A percentile compares a stretch with the other conserved stretches of the same genome.
These are phyloP conservation scores for Draba incana DNA, from an alignment of 345 rosid species.

Conservation along the genomic window DNA sequence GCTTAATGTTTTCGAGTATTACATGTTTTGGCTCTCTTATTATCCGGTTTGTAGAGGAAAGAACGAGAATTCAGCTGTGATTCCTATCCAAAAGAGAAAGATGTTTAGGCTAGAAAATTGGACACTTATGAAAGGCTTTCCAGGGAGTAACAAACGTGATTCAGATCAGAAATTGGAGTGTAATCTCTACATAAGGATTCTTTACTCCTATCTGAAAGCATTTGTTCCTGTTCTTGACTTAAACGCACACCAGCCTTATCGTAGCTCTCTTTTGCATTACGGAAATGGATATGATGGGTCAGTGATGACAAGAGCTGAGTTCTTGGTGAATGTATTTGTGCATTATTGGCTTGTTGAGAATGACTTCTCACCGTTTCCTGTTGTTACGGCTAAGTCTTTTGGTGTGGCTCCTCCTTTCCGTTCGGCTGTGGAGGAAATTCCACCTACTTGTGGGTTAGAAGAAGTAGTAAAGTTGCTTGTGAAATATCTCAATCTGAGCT, in stretches of 20 bases:
- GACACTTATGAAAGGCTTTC: conserved; percentile 65
- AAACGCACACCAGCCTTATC: conserved; percentile 65
- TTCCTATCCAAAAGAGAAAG: conserved; percentile 48
- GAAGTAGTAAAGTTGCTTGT: conserved; percentile 83
- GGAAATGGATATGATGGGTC: conserved; percentile 63
- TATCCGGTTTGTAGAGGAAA: conserved; percentile 80
- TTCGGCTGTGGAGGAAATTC: conserved; percentile 65
- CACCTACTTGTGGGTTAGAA: conserved; percentile 71
- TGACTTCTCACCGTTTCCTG: conserved; percentile 79
- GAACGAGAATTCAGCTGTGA: conserved; percentile 47
- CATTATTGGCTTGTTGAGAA: conserved; percentile 91
- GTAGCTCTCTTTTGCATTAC: conserved; percentile 81
- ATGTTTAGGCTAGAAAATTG: conserved; percentile 67
- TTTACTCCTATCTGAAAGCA: conserved; percentile 73
- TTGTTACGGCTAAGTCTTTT: conserved; percentile 58
- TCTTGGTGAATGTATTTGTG: conserved; percentile 68
- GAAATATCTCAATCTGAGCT: conserved; percentile 76
- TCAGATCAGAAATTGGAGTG: conserved; percentile 57
- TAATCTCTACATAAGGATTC: conserved; percentile 63
- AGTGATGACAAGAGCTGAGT: conserved; percentile 61
- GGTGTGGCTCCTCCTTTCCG: conserved; percentile 62
- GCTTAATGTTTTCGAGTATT: conserved; percentile 79
- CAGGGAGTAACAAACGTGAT: conserved; percentile 55
- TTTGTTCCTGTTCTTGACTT: conserved; percentile 75
- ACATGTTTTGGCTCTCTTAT: conserved; percentile 91